phyloP scores from a whole-genome alignment of 1,139 yeast genomes.

The Pichia sp. region DNA sequence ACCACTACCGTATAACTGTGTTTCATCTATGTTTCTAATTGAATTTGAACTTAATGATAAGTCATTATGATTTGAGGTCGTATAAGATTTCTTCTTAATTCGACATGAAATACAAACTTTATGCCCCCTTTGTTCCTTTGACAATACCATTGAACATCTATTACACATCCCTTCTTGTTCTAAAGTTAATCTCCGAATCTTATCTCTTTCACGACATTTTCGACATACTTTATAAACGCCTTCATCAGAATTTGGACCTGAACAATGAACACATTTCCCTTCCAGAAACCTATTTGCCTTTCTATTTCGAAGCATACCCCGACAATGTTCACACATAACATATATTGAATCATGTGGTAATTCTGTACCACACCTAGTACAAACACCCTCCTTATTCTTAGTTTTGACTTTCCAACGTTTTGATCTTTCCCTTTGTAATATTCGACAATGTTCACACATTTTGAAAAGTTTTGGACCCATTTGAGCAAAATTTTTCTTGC shows the following conservation, averaged over 20 bases:
- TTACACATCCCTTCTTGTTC: constrained; percentile 57
- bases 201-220: constrained; percentile 58
- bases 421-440: constrained; percentile 54
- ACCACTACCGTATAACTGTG: constrained; percentile 2
- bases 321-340: constrained; percentile 56
- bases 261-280: constrained; percentile 64
- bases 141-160: constrained; percentile 49
- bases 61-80: neutral
- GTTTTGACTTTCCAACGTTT: constrained; percentile 61
- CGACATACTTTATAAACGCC: constrained; percentile 53
- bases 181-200: constrained; percentile 46
- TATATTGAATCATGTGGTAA: constrained; percentile 40
- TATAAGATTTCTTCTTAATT: constrained; percentile 38
- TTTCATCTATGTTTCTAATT: constrained; percentile 2
- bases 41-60: neutral
- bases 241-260: constrained; percentile 43
- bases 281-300: constrained; percentile 55
- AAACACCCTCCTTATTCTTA: constrained; percentile 53
- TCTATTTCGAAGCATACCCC: constrained; percentile 46
- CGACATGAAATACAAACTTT: constrained; percentile 53
- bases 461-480: constrained; percentile 42
- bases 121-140: constrained; percentile 43
- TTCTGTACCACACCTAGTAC: constrained; percentile 55
- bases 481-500: constrained; percentile 53
- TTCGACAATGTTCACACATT: constrained; percentile 59